A percentile compares a stretch with the other conserved stretches of the same genome.
These are phyloP conservation scores for Cytospora paraplurivora DNA, from an alignment of 2,329 filamentous ascomycete genomes.

Conservation along the genomic window DNA sequence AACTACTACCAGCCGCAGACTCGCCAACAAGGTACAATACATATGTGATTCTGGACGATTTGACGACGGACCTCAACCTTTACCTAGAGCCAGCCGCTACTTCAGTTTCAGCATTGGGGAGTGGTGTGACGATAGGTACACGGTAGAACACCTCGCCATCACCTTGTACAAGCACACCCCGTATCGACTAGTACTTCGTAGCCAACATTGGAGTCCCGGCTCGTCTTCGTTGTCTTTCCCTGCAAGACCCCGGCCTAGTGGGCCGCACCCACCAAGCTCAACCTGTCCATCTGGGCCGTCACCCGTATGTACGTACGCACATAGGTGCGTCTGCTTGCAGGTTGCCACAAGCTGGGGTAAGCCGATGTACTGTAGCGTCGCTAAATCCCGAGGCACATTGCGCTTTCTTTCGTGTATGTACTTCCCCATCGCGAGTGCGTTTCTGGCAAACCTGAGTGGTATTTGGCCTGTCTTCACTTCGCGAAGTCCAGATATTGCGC, in stretches of 20 bases:
- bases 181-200: neutral
- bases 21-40: neutral
- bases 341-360: conserved; percentile 2
- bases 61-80: neutral
- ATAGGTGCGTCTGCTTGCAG: conserved; percentile 15
- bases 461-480: neutral
- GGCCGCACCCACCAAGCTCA: conserved; percentile 16
- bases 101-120: neutral
- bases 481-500: conserved; percentile 4
- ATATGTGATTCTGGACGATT: conserved; percentile 10
- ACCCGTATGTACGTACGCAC: conserved; percentile 9
- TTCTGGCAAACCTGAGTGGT: neutral
- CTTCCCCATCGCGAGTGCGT: neutral
- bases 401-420: conserved; percentile 14
- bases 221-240: conserved; percentile 14
- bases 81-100: conserved; percentile 15
- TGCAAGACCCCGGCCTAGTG: conserved; percentile 21
- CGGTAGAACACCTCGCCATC: conserved; percentile 16
- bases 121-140: conserved; percentile 5
- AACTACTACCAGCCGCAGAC: neutral
- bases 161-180: conserved; percentile 1
- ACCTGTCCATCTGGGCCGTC: conserved; percentile 2
- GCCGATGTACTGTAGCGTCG: conserved; percentile 5
- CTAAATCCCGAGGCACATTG: conserved; percentile 8
- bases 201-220: conserved; percentile 6